Conservation (phyloP, 1,284 basidiomycete genomes). For the Calocybe gambosa region DNA sequence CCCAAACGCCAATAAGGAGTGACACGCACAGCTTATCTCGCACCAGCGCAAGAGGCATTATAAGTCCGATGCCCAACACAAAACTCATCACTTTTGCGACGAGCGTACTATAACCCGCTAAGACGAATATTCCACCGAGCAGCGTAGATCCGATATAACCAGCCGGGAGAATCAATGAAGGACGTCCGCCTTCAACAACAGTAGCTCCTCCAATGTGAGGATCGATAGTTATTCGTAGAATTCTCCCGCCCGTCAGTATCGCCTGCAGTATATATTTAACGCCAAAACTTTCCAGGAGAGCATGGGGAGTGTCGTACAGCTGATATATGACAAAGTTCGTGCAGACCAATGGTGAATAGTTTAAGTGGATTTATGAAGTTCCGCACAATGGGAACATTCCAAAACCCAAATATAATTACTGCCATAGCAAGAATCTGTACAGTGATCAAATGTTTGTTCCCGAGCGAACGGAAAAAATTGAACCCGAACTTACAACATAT, state of each 20-base stretch:
- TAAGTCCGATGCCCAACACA: conserved; percentile 70
- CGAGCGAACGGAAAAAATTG: not conserved
- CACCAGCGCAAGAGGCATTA: conserved; percentile 71
- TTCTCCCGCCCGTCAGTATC: conserved; percentile 68
- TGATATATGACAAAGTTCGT: conserved; percentile 77
- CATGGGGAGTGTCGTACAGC: conserved; percentile 41
- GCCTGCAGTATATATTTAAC: conserved; percentile 38
- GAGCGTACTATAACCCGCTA: conserved; percentile 75
- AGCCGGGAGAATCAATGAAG: conserved; percentile 61
- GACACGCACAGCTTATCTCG: conserved; percentile 72
- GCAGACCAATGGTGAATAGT: conserved; percentile 78
- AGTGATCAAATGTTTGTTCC: not conserved
- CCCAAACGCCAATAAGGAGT: not conserved
- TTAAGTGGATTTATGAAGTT: conserved; percentile 75
- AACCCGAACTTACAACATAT: conserved; percentile 56
- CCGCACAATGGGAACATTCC: conserved; percentile 74
- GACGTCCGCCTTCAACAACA: conserved; percentile 67
- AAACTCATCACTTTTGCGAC: conserved; percentile 80
- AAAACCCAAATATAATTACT: conserved; percentile 75
- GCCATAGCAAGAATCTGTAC: conserved; percentile 69
- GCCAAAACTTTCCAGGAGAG: conserved; percentile 10
- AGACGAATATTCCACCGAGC: conserved; percentile 70
- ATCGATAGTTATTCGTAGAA: conserved; percentile 74
- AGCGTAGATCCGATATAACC: conserved; percentile 77
- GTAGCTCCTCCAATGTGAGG: conserved; percentile 76